A percentile compares a stretch with the other conserved stretches of the same genome.
These are phyloP conservation scores for Pseudogymnoascus sp. DNA, from an alignment of 2,329 filamentous ascomycete genomes.

Conservation along the genomic window DNA sequence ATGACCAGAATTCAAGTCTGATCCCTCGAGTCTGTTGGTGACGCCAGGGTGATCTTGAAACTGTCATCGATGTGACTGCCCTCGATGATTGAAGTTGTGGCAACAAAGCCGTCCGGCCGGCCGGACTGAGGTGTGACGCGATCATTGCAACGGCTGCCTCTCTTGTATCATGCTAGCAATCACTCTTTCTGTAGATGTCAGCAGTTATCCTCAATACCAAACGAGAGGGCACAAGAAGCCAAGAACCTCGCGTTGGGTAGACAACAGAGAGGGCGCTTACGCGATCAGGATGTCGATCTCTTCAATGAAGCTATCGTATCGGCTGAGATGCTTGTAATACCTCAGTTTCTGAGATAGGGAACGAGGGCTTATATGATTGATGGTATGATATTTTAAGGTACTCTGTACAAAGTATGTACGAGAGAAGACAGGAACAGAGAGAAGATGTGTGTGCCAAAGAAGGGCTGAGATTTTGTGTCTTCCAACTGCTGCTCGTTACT, in stretches of 20 bases:
- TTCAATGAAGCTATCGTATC: neutral
- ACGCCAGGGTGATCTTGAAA: slow-evolving; percentile 15
- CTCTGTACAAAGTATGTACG: slow-evolving; percentile 6
- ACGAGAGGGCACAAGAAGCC: neutral
- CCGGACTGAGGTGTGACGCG: slow-evolving; percentile 18
- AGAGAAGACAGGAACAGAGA: neutral
- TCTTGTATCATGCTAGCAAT: slow-evolving; percentile 8
- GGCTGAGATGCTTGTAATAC: neutral
- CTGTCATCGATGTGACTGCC: slow-evolving; percentile 10
- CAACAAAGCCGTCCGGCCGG: slow-evolving; percentile 15
- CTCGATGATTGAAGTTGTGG: slow-evolving; percentile 8
- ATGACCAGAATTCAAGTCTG: slow-evolving; percentile 41
- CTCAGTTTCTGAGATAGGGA: neutral
- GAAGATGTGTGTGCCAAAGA: neutral
- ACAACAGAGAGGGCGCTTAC: neutral
- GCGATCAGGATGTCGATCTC: neutral
- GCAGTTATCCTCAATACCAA: neutral
- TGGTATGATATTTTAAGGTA: neutral
- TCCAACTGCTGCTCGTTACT: neutral
- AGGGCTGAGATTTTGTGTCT: neutral
- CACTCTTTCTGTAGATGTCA: neutral
- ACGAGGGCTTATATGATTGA: neutral
- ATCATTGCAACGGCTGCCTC: slow-evolving; percentile 19
- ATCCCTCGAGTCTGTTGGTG: slow-evolving; percentile 38
- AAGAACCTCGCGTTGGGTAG: neutral